Base-by-base conservation (phyloP, 768 basidiomycete genomes). In the Lactifluus hygrophoroides region DNA sequence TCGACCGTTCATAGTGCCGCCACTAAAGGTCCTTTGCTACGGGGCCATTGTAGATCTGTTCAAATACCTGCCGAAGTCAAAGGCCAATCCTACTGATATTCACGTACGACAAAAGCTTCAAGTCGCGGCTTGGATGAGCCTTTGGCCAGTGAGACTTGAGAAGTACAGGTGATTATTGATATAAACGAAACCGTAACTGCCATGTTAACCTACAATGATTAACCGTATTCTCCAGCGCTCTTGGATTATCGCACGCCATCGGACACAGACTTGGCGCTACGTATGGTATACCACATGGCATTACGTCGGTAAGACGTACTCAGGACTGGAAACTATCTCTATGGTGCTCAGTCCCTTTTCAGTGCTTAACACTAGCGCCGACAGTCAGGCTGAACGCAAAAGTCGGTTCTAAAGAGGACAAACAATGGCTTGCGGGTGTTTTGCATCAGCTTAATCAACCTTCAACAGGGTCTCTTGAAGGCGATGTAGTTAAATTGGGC, bases 251-350 rank as follows among this genome's bases (percentile, higher is more conserved):
- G 27, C 89, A 91, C 69, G 72, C 82, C 3, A 76, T 91, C 5
- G 87, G 88, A 5, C 86, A 89, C 68, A 82, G 77, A 65, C 76
- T 88, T 11, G 88, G 88, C 3, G 86, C 86, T 17, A 73, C 75
- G 43, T 91, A 90, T 66, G 71, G 76, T 51, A 89, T 92, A 56
- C 86, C 88, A 21, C 88, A 92, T 68, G 89, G 89, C 9, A 85
- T 89, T 61, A 90, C 89, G 4, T 89, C 88, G n/a, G 87, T 86
- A 61, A 70, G 81, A 66, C 17, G 5, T 27, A 14, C 27, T 21
- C 44, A 6, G 6, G 19, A 13, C 35, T 6, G 14, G 37, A 50
- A 7, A 23, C 54, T 5, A 23, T 13, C 6, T 43, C 25, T 27
- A 35, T 30, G 44, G 23, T 8, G 27, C 51, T 38, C 4, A 43